Conservation (phyloP, 345 rosid genomes). For the Eucalyptus viminalis region DNA sequence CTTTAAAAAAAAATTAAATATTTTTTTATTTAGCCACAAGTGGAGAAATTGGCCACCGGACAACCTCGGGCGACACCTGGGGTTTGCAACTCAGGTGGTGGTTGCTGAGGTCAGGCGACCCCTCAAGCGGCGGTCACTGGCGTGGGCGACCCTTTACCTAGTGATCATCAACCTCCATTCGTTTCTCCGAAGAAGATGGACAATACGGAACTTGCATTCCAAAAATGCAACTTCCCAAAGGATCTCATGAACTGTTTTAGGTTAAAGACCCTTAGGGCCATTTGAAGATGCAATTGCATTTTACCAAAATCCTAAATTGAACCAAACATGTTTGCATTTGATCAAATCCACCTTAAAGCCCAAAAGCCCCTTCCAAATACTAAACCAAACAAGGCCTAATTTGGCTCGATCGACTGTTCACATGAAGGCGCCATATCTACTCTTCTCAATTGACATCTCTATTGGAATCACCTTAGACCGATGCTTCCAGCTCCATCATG, state of each 20-base stretch:
- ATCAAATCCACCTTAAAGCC: too few relatives aligned
- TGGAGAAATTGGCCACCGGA: fast-evolving
- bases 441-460: not conserved
- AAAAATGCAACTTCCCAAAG: too few relatives aligned
- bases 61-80: fast-evolving
- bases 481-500: not conserved
- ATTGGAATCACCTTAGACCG: not conserved
- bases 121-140: fast-evolving
- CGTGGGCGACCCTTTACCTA: fast-evolving
- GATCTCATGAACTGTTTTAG: fast-evolving
- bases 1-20: too few relatives aligned
- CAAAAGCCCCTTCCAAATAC: too few relatives aligned
- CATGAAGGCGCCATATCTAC: not conserved
- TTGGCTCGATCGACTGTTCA: too few relatives aligned
- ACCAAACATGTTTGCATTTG: too few relatives aligned
- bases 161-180: fast-evolving
- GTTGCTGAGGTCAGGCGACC: fast-evolving
- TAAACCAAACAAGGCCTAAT: too few relatives aligned
- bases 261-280: too few relatives aligned
- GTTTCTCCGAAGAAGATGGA: fast-evolving
- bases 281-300: too few relatives aligned
- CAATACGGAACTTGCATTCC: fast-evolving
- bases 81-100: fast-evolving
- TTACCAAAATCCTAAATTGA: fast-evolving
- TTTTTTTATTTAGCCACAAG: too few relatives aligned